A percentile compares a stretch with the other conserved stretches of the same genome.
phyloP scores from a whole-genome alignment of 106 monocot genomes.

The Platanthera guangdongensis region DNA sequence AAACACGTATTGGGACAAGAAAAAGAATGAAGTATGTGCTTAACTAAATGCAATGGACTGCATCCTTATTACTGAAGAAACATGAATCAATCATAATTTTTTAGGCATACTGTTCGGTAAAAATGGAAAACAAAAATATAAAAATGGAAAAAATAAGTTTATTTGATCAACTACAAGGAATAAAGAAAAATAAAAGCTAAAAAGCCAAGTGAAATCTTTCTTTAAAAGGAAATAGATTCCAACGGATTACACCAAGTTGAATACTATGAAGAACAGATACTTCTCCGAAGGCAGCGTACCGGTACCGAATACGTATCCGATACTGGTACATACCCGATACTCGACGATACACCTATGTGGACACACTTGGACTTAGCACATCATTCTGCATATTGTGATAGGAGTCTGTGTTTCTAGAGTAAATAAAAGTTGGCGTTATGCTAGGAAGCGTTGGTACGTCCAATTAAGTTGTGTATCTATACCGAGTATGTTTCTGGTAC shows the following conservation, averaged over 20 bases:
- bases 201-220: neutral
- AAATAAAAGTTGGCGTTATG: too few relatives aligned
- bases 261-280: too few relatives aligned
- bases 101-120: neutral
- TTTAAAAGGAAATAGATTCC: neutral
- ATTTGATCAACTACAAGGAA: neutral
- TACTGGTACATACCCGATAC: too few relatives aligned
- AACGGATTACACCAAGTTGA: neutral
- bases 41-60: neutral
- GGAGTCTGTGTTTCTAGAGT: too few relatives aligned
- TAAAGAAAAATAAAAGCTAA: neutral
- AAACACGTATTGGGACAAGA: neutral
- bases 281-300: too few relatives aligned
- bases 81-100: neutral
- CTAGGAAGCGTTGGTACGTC: too few relatives aligned
- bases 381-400: too few relatives aligned
- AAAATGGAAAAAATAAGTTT: neutral
- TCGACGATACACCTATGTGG: too few relatives aligned
- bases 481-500: too few relatives aligned
- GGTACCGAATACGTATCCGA: too few relatives aligned
- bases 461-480: too few relatives aligned
- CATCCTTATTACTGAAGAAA: neutral
- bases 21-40: neutral
- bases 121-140: neutral
- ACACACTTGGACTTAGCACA: too few relatives aligned